Percentiles rank a stretch among this genome's conserved stretches.
Conservation (phyloP, 352 stramenopile species). For the Hyaloperonospora arabidopsidis region DNA sequence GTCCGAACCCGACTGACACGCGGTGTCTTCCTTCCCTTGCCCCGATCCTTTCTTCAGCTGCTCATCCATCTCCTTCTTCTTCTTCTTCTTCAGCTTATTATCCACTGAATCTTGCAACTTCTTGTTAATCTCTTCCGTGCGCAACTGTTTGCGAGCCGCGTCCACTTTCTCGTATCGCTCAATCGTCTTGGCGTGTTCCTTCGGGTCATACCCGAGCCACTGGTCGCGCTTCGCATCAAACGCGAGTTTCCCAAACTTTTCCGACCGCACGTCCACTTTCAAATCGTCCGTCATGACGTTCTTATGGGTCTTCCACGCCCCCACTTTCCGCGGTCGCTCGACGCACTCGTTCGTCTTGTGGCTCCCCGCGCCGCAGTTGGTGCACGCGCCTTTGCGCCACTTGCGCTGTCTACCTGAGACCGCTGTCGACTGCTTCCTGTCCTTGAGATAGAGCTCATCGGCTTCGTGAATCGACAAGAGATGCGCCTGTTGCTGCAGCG, state of each 20-base stretch:
- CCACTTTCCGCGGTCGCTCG: slow-evolving; percentile 86
- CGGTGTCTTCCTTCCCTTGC: slow-evolving; percentile 16
- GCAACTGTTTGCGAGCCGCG: slow-evolving; percentile 63
- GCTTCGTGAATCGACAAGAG: slow-evolving; percentile 86
- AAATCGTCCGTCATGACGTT: slow-evolving; percentile 84
- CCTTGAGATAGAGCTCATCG: slow-evolving; percentile 68
- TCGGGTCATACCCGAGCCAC: slow-evolving; percentile 92
- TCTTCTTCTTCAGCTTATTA: slow-evolving; percentile 38
- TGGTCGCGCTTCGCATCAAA: slow-evolving; percentile 97
- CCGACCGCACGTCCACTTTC: slow-evolving; percentile 77
- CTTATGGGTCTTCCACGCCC: slow-evolving; percentile 89
- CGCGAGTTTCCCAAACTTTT: slow-evolving; percentile 89
- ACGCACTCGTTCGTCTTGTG: slow-evolving; percentile 91
- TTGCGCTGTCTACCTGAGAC: slow-evolving; percentile 32
- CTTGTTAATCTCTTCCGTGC: slow-evolving; percentile 72
- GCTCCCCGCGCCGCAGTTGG: slow-evolving; percentile 91
- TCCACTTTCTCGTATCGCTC: slow-evolving; percentile 81
- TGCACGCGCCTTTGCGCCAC: slow-evolving; percentile 88
- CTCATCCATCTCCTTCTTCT: slow-evolving; percentile 11
- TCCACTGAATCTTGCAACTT: slow-evolving; percentile 47
- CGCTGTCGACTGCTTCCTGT: slow-evolving; percentile 16
- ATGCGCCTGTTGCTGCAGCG: slow-evolving; percentile 86
- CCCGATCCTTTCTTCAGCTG: slow-evolving; percentile 11
- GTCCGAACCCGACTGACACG: slow-evolving; percentile 56
- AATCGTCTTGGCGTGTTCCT: slow-evolving; percentile 73